These are phyloP conservation scores for Trichoderma afroharzianum DNA, from an alignment of 2,329 filamentous ascomycete genomes.

Conservation along the genomic window DNA sequence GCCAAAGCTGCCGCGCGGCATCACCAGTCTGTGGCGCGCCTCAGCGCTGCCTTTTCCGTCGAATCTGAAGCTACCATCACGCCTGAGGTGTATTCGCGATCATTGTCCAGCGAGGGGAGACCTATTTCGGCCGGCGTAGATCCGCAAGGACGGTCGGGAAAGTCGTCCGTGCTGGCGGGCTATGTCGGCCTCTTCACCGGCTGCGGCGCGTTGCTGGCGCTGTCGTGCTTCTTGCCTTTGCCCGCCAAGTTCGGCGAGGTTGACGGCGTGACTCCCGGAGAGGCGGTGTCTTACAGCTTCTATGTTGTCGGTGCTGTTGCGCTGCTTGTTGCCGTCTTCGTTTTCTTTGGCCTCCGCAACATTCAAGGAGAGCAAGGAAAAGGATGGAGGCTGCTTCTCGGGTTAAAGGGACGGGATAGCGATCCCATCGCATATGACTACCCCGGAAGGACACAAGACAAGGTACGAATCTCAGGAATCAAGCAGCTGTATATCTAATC, in stretches of 20 bases:
- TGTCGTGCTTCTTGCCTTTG: conserved; percentile 79
- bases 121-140: conserved; percentile 22
- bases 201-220: conserved; percentile 81
- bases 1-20: conserved; percentile 38
- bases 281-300: conserved; percentile 79
- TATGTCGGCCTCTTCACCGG: conserved; percentile 91
- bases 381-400: conserved; percentile 59
- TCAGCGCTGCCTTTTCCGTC: conserved; percentile 63
- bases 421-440: conserved; percentile 13
- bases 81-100: conserved; percentile 53
- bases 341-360: conserved; percentile 71
- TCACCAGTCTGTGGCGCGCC: conserved; percentile 35
- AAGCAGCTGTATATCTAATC: neutral
- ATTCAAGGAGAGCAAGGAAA: conserved; percentile 74
- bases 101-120: conserved; percentile 30
- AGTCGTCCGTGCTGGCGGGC: conserved; percentile 67
- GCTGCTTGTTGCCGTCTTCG: conserved; percentile 67
- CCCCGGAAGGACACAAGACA: conserved; percentile 19
- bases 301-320: conserved; percentile 78
- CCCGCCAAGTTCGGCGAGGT: conserved; percentile 73
- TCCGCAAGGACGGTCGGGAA: conserved; percentile 33
- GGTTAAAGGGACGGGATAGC: conserved; percentile 29
- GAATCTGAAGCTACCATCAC: conserved; percentile 75
- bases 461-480: conserved; percentile 23
- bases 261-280: conserved; percentile 65